phyloP scores from a whole-genome alignment of 1,284 basidiomycete genomes.

The Hemileia vastatrix region DNA sequence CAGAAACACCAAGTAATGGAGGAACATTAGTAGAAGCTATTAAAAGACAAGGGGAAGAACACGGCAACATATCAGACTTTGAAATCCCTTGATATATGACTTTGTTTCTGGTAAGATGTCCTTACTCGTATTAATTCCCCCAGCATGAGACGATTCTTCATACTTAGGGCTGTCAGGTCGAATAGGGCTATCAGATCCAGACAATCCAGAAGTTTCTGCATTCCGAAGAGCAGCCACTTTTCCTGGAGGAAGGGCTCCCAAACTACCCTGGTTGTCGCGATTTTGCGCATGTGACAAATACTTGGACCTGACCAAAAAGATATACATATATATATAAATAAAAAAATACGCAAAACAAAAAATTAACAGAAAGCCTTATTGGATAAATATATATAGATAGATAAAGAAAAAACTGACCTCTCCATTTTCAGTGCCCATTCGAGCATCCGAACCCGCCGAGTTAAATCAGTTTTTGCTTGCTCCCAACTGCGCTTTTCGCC shows the following conservation, averaged over 20 bases:
- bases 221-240: constrained; percentile 44
- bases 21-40: background rate
- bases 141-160: constrained; percentile 2
- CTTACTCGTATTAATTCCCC: too few relatives aligned
- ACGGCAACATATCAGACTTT: background rate
- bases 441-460: constrained; percentile 96
- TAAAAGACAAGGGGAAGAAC: background rate
- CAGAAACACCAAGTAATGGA: background rate
- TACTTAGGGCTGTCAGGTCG: constrained; percentile 15
- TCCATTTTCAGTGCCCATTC: constrained; percentile 80
- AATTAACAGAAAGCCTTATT: too few relatives aligned
- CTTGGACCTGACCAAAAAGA: constrained; percentile 27
- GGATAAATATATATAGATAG: background rate
- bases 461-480: constrained; percentile 88
- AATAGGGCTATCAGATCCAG: constrained; percentile 7
- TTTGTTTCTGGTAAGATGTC: too few relatives aligned
- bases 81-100: background rate
- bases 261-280: background rate
- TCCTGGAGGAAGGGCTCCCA: constrained; percentile 36
- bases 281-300: constrained; percentile 24
- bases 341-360: background rate
- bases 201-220: constrained; percentile 31
- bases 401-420: constrained; percentile 54
- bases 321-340: constrained; percentile 5
- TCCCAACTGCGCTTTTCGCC: constrained; percentile 92